Percentiles rank a stretch among this genome's conserved stretches.
phyloP scores from a whole-genome alignment of 1,139 yeast genomes.

The Geotrichum siamense region DNA sequence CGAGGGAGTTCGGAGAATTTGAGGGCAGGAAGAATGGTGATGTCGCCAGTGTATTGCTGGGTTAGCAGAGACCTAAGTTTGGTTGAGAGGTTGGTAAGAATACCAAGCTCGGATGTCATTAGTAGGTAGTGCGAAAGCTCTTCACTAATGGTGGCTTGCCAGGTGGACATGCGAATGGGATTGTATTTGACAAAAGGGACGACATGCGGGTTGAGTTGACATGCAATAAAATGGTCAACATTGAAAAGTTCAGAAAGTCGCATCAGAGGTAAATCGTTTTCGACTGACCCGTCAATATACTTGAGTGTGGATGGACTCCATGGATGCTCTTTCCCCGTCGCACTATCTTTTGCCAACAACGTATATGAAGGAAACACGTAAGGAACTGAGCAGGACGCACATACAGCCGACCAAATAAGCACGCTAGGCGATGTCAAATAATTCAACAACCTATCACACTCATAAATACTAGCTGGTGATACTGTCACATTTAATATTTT shows the following conservation, averaged over 20 bases:
- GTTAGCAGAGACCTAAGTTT: conserved; percentile 68
- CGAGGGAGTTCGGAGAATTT: conserved; percentile 51
- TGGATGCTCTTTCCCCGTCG: conserved; percentile 55
- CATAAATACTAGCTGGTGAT: conserved; percentile 55
- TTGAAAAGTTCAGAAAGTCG: conserved; percentile 92
- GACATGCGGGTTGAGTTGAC: conserved; percentile 95
- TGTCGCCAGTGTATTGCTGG: conserved; percentile 88
- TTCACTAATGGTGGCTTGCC: conserved; percentile 52
- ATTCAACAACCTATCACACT: conserved; percentile 70
- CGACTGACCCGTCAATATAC: conserved; percentile 94
- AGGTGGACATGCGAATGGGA: neutral
- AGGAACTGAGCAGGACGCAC: conserved; percentile 94
- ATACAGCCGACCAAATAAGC: conserved; percentile 88
- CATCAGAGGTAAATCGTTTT: conserved; percentile 84
- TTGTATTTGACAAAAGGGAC: conserved; percentile 60
- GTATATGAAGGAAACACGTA: conserved; percentile 83
- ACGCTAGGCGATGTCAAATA: conserved; percentile 94
- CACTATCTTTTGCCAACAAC: conserved; percentile 72
- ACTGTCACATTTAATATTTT: conserved; percentile 81
- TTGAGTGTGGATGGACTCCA: conserved; percentile 83
- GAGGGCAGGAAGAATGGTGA: conserved; percentile 79
- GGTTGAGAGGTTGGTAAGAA: conserved; percentile 63
- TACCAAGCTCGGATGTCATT: conserved; percentile 64
- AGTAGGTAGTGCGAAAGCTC: conserved; percentile 76
- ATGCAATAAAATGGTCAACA: conserved; percentile 92